A percentile compares a stretch with the other conserved stretches of the same genome.
Evolutionary conservation across 257 asterid genomes (phyloP).

Genomic region (Ehretia macrophylla): DNA sequence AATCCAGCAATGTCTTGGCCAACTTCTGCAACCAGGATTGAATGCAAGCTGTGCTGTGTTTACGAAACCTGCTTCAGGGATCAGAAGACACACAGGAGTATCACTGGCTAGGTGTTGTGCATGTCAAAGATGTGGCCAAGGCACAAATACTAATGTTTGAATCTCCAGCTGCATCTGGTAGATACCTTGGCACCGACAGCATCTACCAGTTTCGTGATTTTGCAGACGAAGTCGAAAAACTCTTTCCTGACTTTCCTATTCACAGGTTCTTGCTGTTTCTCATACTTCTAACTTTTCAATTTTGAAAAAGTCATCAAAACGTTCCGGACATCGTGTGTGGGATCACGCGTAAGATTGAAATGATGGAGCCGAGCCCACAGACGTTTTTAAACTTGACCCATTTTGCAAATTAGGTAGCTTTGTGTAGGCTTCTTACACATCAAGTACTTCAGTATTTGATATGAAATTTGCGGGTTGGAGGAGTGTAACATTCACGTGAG

Average conservation of each 20-base stretch:
- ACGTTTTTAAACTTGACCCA: neutral
- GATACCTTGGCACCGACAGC: conserved; percentile 87
- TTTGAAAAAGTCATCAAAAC: too few relatives aligned
- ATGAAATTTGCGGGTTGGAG: neutral
- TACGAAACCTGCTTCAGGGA: conserved; percentile 73
- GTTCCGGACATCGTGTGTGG: too few relatives aligned
- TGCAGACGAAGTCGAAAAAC: conserved; percentile 52
- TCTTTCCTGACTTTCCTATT: conserved; percentile 60
- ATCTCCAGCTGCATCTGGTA: conserved; percentile 62
- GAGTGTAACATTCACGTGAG: too few relatives aligned
- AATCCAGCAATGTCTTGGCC: conserved; percentile 81
- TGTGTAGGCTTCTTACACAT: too few relatives aligned
- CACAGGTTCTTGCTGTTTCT: conserved; percentile 94
- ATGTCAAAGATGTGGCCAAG: conserved; percentile 78
- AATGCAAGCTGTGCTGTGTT: conserved; percentile 86
- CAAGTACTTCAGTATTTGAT: too few relatives aligned
- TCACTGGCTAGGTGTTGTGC: conserved; percentile 91
- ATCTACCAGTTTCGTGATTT: conserved; percentile 73
- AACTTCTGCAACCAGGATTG: conserved; percentile 62
- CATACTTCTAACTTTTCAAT: neutral
- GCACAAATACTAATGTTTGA: conserved; percentile 68
- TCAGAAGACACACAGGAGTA: conserved; percentile 76
- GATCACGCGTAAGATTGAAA: too few relatives aligned
- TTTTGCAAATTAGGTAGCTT: too few relatives aligned
- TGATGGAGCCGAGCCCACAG: neutral